Base-by-base conservation (phyloP, 2,329 filamentous ascomycete species). In the Fusarium sp. region DNA sequence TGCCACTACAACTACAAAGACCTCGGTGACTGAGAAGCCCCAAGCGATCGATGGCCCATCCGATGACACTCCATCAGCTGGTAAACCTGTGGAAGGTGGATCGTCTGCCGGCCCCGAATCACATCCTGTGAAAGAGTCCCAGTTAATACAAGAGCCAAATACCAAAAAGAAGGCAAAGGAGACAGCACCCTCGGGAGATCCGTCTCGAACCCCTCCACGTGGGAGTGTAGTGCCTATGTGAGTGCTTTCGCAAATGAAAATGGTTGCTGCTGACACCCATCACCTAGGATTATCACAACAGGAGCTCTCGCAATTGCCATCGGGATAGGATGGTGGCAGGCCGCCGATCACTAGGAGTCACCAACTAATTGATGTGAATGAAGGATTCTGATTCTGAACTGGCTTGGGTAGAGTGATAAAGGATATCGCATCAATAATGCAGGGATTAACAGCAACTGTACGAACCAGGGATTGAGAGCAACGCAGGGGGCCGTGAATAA, bases 251-350 rank as follows among this genome's bases (percentile, higher is more conserved):
- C 18, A n/a, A 16, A 11, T 10, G 11, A 28, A 6, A 26, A 31
- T 15, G 23, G 48, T 23, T 28, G 23, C 20, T 11, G 23, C 66
- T 75, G 37, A 75, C 43, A 43, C 31, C 18, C 11, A 26, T 18
- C 31, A 23, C 11, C 26, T 28, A 76, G 74, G 61, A 58, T 75
- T 16, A 31, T 76, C 39, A 70, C 74, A 44, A 63, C 74, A 10
- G 73, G 74, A n/a, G 66, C 67, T 11, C 48, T 76, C 37, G 71
- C 63, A 31, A 35, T 76, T 21, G 74, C 72, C 28, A 57, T 76
- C 31, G 74, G 70, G 20, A 66, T 76, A 58, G 68, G 71, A 13
- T 74, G 73, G 71, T 76, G 71, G 73, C 72, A 70, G 37, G 57
- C 63, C 31, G 38, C 62, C 31, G 63, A 72, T 29, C 65, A 68